Conservation (phyloP, 2,329 filamentous ascomycete genomes). For the Ceratocystis cacaofunesta region DNA sequence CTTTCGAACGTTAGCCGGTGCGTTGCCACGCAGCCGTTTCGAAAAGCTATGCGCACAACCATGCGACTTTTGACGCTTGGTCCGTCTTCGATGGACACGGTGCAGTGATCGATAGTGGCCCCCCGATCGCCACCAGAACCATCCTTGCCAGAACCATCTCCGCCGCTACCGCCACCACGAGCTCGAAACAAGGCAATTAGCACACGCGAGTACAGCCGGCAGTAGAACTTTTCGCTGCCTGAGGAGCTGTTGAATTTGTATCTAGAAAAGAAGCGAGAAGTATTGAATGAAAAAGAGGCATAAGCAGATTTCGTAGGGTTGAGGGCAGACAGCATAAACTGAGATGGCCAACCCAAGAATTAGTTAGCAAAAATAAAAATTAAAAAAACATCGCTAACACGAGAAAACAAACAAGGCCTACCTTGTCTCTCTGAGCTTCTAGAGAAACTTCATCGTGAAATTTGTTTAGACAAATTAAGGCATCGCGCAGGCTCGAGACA, state of each 20-base stretch:
- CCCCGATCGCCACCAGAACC: slow-evolving; percentile 34
- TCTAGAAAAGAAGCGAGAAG: slow-evolving; percentile 54
- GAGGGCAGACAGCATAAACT: slow-evolving; percentile 60
- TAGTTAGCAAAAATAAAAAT: slow-evolving; percentile 37
- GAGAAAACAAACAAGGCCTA: slow-evolving; percentile 24
- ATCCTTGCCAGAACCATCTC: slow-evolving; percentile 41
- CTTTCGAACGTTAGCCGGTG: slow-evolving; percentile 64
- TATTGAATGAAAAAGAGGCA: slow-evolving; percentile 53
- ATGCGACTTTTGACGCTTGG: slow-evolving; percentile 57
- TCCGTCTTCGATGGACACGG: slow-evolving; percentile 58
- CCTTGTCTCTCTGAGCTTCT: slow-evolving; percentile 54
- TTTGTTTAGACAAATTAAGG: slow-evolving; percentile 58
- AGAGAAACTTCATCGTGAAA: slow-evolving; percentile 68
- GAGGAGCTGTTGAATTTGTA: slow-evolving; percentile 50
- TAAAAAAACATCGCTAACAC: slow-evolving; percentile 8
- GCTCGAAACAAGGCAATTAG: slow-evolving; percentile 62
- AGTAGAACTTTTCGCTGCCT: slow-evolving; percentile 47
- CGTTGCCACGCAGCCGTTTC: slow-evolving; percentile 63
- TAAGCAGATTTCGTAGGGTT: slow-evolving; percentile 74
- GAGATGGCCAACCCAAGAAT: slow-evolving; percentile 14
- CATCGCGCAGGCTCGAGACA: slow-evolving; percentile 54
- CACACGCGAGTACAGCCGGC: slow-evolving; percentile 43
- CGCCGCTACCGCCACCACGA: slow-evolving; percentile 42
- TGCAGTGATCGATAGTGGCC: slow-evolving; percentile 57
- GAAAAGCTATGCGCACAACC: slow-evolving; percentile 57